Conservation (phyloP, 176 grass and related monocot species). For the Metroxylon sagu region DNA sequence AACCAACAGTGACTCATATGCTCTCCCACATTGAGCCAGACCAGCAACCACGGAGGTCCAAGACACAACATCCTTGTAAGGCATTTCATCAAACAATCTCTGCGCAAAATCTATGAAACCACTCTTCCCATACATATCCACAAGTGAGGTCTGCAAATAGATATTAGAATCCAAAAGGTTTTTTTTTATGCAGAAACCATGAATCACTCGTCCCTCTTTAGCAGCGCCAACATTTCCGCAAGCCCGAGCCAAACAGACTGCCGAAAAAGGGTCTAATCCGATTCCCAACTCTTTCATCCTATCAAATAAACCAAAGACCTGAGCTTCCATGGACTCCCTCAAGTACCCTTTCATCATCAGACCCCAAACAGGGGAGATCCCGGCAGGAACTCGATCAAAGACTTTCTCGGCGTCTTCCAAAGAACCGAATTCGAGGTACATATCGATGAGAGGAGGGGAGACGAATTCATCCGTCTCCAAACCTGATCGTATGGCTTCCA, state of each 20-base stretch:
- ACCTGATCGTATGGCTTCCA: slow-evolving; percentile 11
- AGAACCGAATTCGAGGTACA: slow-evolving; percentile 2
- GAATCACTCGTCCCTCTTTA: slow-evolving; percentile 4
- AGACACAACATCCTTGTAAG: slow-evolving; percentile 6
- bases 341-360: slow-evolving; percentile 22
- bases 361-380: slow-evolving; percentile 1
- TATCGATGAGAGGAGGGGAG: slow-evolving; percentile 5
- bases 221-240: slow-evolving; percentile 11
- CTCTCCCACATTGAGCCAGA: slow-evolving; percentile 10
- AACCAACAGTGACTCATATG: slow-evolving; percentile 1
- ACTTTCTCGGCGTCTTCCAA: slow-evolving; percentile 16
- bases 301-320: slow-evolving; percentile 3
- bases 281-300: slow-evolving; percentile 8
- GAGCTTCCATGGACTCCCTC: not conserved
- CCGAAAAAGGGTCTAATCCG: not conserved
- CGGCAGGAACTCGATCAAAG: not conserved
- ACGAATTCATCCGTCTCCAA: slow-evolving; percentile 11
- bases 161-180: slow-evolving; percentile 6
- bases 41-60: slow-evolving; percentile 14
- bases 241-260: slow-evolving; percentile 14
- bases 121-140: slow-evolving; percentile 17
- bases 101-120: slow-evolving; percentile 1
- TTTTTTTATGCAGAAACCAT: slow-evolving; percentile 5
- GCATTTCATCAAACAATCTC: slow-evolving; percentile 21
- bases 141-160: slow-evolving; percentile 12